These are phyloP conservation scores for Acer saccharum DNA, from an alignment of 345 rosid genomes.

Conservation along the genomic window DNA sequence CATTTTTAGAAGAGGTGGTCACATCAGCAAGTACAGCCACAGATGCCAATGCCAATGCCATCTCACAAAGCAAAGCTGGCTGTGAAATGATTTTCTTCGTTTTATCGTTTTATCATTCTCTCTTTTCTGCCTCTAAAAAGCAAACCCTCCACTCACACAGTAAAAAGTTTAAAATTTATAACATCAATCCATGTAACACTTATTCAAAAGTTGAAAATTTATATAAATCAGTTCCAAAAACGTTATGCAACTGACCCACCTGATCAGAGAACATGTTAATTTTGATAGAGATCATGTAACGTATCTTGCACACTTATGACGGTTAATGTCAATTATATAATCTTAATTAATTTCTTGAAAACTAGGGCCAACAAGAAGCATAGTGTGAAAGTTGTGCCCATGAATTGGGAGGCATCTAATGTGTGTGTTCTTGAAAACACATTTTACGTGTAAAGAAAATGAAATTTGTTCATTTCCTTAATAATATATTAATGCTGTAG, in stretches of 20 bases:
- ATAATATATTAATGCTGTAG: not conserved
- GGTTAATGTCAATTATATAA: not conserved
- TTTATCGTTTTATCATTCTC: not conserved
- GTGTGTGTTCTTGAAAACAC: not conserved
- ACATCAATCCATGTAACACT: too few relatives aligned
- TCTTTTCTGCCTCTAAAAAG: slow-evolving; percentile 16
- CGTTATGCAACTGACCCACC: too few relatives aligned
- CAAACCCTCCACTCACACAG: not conserved
- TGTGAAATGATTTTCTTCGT: not conserved
- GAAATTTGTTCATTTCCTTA: not conserved
- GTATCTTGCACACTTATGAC: too few relatives aligned
- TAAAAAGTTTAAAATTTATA: too few relatives aligned
- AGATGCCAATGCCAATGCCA: not conserved
- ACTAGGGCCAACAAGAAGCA: not conserved
- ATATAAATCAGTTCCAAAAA: too few relatives aligned
- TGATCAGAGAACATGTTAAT: too few relatives aligned
- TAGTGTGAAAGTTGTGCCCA: not conserved
- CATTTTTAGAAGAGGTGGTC: not conserved
- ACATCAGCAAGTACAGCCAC: slow-evolving; percentile 1
- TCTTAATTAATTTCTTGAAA: not conserved
- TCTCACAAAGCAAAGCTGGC: not conserved
- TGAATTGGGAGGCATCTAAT: not conserved
- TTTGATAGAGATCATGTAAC: too few relatives aligned
- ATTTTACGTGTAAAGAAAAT: not conserved
- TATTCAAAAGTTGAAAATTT: too few relatives aligned